Conservation (phyloP, 768 basidiomycete genomes). For the Cubamyces sp. region DNA sequence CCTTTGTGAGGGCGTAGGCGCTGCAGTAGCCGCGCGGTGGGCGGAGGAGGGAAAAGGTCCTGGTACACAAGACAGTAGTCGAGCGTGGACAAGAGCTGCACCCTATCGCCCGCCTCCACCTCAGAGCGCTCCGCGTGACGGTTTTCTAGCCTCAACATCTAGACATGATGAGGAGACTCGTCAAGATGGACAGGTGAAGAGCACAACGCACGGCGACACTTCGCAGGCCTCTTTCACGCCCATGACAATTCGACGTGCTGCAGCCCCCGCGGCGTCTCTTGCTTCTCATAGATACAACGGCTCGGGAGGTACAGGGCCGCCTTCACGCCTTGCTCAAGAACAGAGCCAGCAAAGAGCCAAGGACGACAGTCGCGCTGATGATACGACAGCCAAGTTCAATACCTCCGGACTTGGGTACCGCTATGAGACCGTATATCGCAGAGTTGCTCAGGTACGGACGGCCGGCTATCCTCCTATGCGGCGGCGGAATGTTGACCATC, state of each 20-base stretch:
- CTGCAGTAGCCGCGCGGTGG: not conserved
- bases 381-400: constrained; percentile 1
- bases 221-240: constrained; percentile 7
- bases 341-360: not conserved
- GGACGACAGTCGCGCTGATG: not conserved
- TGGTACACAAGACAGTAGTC: not conserved
- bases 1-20: not conserved
- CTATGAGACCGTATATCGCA: constrained; percentile 13
- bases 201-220: not conserved
- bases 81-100: not conserved
- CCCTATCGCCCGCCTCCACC: constrained; percentile 19
- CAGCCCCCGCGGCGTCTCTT: not conserved
- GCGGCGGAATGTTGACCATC: not conserved
- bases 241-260: constrained; percentile 8
- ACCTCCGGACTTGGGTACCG: constrained; percentile 3
- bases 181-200: not conserved
- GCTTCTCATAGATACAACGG: not conserved
- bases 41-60: not conserved
- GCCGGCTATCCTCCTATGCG: not conserved
- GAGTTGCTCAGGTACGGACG: constrained; percentile 22
- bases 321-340: not conserved
- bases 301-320: not conserved
- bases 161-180: not conserved
- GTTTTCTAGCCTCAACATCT: no score
- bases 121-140: not conserved